Evolutionary conservation across 768 basidiomycete genomes (phyloP).

Genomic region (Pleurotus eryngii): DNA sequence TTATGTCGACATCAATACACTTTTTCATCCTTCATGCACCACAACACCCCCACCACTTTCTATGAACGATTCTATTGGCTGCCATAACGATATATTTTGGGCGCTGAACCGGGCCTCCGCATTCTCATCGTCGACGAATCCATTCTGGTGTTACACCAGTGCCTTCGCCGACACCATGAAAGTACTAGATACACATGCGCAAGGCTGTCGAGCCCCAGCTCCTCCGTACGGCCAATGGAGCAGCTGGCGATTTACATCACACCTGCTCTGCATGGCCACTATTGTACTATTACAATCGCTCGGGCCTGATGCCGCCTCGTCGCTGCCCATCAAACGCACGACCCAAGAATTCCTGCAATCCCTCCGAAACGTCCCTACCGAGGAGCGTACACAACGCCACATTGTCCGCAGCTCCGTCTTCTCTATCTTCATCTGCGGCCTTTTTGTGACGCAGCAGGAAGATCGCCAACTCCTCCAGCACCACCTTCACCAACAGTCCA

Average conservation of each 20-base stretch:
- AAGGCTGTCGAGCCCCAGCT: no score
- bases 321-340: no score
- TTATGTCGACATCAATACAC: conserved; percentile 46
- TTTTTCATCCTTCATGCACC: conserved; percentile 43
- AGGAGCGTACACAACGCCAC: conserved; percentile 34
- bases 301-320: no score
- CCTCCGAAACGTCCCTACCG: conserved; percentile 32
- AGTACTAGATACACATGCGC: background rate
- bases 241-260: background rate
- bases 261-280: conserved; percentile 72
- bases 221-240: no score
- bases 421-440: conserved; percentile 69
- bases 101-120: conserved; percentile 40
- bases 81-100: conserved; percentile 76
- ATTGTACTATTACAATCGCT: no score
- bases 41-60: no score
- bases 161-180: background rate
- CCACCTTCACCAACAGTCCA: conserved; percentile 48
- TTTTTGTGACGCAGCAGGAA: conserved; percentile 49
- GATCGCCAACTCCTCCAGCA: conserved; percentile 41
- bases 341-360: conserved; percentile 15
- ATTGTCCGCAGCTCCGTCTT: conserved; percentile 80
- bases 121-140: background rate
- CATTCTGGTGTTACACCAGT: background rate
- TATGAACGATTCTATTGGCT: conserved; percentile 84